Evolutionary conservation across 2,329 filamentous ascomycete species (phyloP), one percentile per base, ranked within the genome.

Genomic region (Aspergillus fischeri): DNA sequence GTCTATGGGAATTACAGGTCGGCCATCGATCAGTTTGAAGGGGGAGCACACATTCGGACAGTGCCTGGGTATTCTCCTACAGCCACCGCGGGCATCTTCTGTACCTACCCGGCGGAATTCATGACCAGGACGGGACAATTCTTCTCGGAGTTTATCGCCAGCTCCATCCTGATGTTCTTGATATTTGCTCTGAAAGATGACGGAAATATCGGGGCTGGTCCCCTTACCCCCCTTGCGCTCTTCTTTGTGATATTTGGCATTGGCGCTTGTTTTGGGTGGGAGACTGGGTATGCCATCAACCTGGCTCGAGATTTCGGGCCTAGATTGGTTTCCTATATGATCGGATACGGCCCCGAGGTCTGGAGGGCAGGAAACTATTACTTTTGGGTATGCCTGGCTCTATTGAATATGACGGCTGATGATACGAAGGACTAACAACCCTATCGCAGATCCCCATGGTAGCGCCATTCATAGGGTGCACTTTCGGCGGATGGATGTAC

Each of bases 251-350:
- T 91, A 60, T 90, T 90, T 67, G 88, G 87, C 7, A 84, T 91
- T 24, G 87, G 87, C 20, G 85, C 86, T 32, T 88, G 86, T 67
- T 90, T 89, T 65, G 88, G 88, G 6, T 90, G 86, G 86, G 83
- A 91, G 70, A 91, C 88, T 1, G 87, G 88, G 41, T 91, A 89
- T 72, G 88, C 87, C 17, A 89, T 90, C 62, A 91, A 91, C 66
- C 72, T 89, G 45, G 88, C 87, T 38, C 81, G 88, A 71, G 88
- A 91, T 62, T 88, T 91, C 67, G 86, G 86, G 0, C 87, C 87
- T 9, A 78, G 88, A 10, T 71, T 90, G 47, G 83, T 88, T 60
- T 83, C 83, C 1, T 88, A 85, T 67, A 82, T 86, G 67, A 65
- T 90, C 54, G 88, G 88, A 2, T 91, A 91, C 67, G 86, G 86